phyloP scores from a whole-genome alignment of 768 basidiomycete genomes.

The Pisolithus sp. region DNA sequence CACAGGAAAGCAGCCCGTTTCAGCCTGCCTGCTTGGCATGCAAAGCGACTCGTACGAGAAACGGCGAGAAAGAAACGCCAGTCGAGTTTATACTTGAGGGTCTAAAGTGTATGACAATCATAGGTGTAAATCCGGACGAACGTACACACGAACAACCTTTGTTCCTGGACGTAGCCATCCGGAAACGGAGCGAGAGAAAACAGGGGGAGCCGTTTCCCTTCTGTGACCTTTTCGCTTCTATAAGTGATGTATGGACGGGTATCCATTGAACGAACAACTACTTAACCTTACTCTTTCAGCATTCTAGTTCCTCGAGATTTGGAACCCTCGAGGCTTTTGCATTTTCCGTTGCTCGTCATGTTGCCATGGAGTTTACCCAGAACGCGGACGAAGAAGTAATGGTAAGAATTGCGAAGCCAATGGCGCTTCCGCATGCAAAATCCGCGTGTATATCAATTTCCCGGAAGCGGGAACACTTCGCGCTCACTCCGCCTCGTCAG shows the following conservation, averaged over 20 bases:
- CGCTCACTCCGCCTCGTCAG: slow-evolving; percentile 9
- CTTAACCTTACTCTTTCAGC: slow-evolving; percentile 29
- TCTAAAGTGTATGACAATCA: slow-evolving; percentile 46
- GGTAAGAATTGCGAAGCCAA: slow-evolving; percentile 64
- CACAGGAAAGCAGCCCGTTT: slow-evolving; percentile 45
- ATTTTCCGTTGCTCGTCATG: slow-evolving; percentile 44
- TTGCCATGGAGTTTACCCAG: slow-evolving; percentile 29
- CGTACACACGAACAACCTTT: slow-evolving; percentile 58
- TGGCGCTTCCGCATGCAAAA: slow-evolving; percentile 60
- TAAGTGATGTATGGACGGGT: slow-evolving; percentile 5
- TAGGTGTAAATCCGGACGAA: slow-evolving; percentile 68
- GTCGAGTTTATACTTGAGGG: slow-evolving; percentile 26
- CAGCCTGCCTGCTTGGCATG: slow-evolving; percentile 42
- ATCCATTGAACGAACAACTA: neutral
- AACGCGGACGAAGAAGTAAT: slow-evolving; percentile 29
- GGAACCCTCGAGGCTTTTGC: slow-evolving; percentile 69
- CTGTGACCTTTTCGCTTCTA: slow-evolving; percentile 27
- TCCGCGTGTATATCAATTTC: slow-evolving; percentile 58
- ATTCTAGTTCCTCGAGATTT: slow-evolving; percentile 41
- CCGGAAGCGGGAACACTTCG: slow-evolving; percentile 36
- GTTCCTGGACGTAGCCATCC: slow-evolving; percentile 41
- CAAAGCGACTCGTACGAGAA: slow-evolving; percentile 26
- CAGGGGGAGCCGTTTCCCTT: slow-evolving; percentile 9
- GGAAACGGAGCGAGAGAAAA: neutral
- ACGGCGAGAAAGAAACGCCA: slow-evolving; percentile 12